Evolutionary conservation across 768 basidiomycete genomes (phyloP).

Genomic region (Jaapia argillacea): DNA sequence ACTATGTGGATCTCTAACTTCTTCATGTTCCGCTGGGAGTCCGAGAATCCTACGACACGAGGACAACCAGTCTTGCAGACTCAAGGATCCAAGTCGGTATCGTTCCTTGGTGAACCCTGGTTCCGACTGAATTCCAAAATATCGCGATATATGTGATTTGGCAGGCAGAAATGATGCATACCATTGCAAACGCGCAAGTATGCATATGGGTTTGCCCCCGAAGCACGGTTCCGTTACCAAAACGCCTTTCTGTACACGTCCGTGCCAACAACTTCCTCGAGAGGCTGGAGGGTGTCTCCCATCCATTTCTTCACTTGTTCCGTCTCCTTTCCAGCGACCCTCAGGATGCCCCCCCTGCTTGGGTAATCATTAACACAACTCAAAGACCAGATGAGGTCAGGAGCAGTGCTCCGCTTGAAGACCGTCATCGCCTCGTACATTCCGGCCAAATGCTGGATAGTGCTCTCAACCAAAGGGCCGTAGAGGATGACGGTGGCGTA

Average conservation of each 20-base stretch:
- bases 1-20: no score
- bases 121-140: no score
- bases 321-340: constrained; percentile 68
- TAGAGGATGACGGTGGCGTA: constrained; percentile 81
- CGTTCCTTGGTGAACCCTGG: no score
- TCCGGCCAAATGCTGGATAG: constrained; percentile 37
- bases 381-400: constrained; percentile 74
- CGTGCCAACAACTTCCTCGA: constrained; percentile 46
- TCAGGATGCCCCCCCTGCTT: constrained; percentile 42
- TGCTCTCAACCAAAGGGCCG: constrained; percentile 47
- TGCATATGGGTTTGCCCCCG: no score
- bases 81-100: no score
- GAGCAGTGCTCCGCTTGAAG: constrained; percentile 43
- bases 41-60: no score
- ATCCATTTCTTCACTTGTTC: constrained; percentile 72
- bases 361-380: constrained; percentile 41
- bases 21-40: no score
- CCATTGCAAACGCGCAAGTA: no score
- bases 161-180: no score
- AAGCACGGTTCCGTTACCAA: constrained; percentile 29
- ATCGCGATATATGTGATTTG: no score
- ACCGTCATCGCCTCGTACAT: constrained; percentile 50
- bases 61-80: no score
- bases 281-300: constrained; percentile 34
- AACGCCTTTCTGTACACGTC: constrained; percentile 63